Evolutionary conservation across 257 asterid species (phyloP), one percentile per base, ranked within the genome.

Genomic region (Solanum gracilifrons): DNA sequence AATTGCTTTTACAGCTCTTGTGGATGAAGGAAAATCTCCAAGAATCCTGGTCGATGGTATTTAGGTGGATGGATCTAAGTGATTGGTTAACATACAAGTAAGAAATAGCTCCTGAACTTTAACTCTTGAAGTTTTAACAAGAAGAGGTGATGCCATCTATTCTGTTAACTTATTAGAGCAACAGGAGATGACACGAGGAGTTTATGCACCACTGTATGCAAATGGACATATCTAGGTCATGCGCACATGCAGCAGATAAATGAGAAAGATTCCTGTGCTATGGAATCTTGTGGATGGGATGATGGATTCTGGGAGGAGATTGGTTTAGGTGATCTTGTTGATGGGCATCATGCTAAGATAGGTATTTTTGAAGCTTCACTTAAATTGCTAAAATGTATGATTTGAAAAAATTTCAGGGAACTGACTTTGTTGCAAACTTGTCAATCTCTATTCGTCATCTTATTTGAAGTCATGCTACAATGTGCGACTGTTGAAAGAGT

Each of bases 261-360:
- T 79, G 98, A 97, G 93, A 90, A 71, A 85, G 95, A 95, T 87
- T 93, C 98, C 51, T 95, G 92, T 51, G 93, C 85, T 90, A 97
- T 95, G 98, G 98, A 94, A 93, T 94, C 99, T 88, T 91, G 97
- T 92, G 99, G 99, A 85, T 97, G 99, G 99, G 99, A 97, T 92
- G 99, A 97, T 91, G 96, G 91, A 25, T 97, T 97, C 72, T 97
- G 95, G 98, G 99, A 92, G 93, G 99, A 95, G 94, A 95, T 97
- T 91, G 99, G 99, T 27, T 93, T 97, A 90, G 96, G 96, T 82
- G 99, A 97, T 91, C 98, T 97, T 86, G 93, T 95, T 88, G 98
- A 97, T 85, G 92, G 96, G 85, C 99, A 95, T 92, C 99, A 97
- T 93, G 92, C 99, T 83, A 97, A 95, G 93, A 95, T 97, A 77